Evolutionary conservation across 164 flowering plant genomes (phyloP).

Genomic region (Akebia trifoliata): DNA sequence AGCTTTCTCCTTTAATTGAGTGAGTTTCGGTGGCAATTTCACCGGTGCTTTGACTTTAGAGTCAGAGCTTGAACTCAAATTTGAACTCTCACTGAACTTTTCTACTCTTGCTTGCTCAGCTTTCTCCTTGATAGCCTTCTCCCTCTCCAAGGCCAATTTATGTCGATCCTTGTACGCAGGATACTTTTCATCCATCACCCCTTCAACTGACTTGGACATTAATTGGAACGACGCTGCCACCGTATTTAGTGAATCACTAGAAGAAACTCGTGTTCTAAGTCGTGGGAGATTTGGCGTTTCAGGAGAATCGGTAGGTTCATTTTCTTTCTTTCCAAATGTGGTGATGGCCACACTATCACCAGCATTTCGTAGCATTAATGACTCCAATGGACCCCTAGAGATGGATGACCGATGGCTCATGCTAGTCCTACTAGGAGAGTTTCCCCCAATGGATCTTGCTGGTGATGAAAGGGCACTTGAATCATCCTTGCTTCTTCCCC

Average conservation of each 20-base stretch:
- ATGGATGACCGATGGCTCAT: conserved; percentile 40
- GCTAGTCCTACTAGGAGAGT: conserved; percentile 63
- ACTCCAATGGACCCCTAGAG: conserved; percentile 75
- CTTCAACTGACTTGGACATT: conserved; percentile 91
- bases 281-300: conserved; percentile 52
- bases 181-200: conserved; percentile 78
- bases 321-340: conserved; percentile 65
- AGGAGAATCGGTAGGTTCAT: conserved; percentile 43
- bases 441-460: conserved; percentile 63
- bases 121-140: conserved; percentile 76
- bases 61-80: conserved; percentile 21
- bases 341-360: conserved; percentile 85
- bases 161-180: conserved; percentile 92
- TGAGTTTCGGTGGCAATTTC: conserved; percentile 63
- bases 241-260: conserved; percentile 53
- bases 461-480: conserved; percentile 70
- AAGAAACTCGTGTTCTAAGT: conserved; percentile 38
- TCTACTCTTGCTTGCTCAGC: conserved; percentile 84
- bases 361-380: conserved; percentile 83
- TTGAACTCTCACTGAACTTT: conserved; percentile 52
- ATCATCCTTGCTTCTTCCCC: conserved; percentile 91
- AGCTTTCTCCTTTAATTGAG: conserved; percentile 69
- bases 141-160: conserved; percentile 84
- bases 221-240: conserved; percentile 78
- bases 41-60: conserved; percentile 26